Conservation (phyloP, 768 basidiomycete genomes). For the Phlegmacium glaucopus region DNA sequence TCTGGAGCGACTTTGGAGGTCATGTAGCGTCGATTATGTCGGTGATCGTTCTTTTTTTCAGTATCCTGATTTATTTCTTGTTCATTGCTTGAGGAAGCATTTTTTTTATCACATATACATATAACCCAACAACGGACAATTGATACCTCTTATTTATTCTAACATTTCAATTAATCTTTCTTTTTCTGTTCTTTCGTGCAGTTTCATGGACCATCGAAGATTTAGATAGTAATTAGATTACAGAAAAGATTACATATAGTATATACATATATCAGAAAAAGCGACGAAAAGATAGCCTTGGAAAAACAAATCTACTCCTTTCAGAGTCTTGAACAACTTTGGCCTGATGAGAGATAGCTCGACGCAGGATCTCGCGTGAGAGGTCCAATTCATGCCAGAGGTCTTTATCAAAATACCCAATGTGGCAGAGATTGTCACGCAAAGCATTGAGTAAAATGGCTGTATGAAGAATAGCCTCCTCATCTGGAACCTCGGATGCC, state of each 20-base stretch:
- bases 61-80: constrained; percentile 12
- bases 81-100: no score
- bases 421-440: constrained; percentile 29
- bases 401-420: constrained; percentile 29
- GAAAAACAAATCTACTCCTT: neutral
- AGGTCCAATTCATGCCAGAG: constrained; percentile 32
- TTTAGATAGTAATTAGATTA: no score
- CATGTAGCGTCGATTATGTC: constrained; percentile 13
- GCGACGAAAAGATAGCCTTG: no score
- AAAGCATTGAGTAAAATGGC: constrained; percentile 25
- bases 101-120: no score
- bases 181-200: no score
- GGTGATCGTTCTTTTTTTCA: constrained; percentile 15
- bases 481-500: constrained; percentile 4
- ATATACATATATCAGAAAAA: no score
- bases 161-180: no score
- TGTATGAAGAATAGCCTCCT: constrained; percentile 21
- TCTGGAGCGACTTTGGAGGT: constrained; percentile 56
- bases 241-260: no score
- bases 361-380: constrained; percentile 21
- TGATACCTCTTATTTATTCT: no score
- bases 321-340: constrained; percentile 2
- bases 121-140: no score
- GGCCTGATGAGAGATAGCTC: constrained; percentile 17
- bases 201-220: no score